These are phyloP conservation scores for Phlyctochytrium bullatum DNA, from an alignment of 192 early-diverging fungal genomes.

Conservation along the genomic window DNA sequence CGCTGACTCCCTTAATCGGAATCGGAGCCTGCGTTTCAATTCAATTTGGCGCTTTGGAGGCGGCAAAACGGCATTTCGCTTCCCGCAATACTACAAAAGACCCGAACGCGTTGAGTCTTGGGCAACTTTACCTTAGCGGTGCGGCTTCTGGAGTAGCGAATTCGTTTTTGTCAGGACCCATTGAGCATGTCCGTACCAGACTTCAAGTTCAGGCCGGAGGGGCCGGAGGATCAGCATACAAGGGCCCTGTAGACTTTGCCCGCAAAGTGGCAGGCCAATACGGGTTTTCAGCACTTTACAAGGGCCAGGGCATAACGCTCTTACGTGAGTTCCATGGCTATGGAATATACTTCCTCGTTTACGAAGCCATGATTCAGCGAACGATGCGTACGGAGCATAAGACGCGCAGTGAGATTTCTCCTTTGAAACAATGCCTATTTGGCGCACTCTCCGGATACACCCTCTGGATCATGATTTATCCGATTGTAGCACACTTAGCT, in stretches of 20 bases:
- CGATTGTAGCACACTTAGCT: constrained; percentile 50
- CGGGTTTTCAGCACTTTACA: constrained; percentile 82
- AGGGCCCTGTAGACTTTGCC: constrained; percentile 81
- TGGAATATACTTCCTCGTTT: constrained; percentile 89
- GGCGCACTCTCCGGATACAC: constrained; percentile 84
- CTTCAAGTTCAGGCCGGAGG: constrained; percentile 83
- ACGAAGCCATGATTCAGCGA: constrained; percentile 85
- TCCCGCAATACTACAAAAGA: constrained; percentile 44
- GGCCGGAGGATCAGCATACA: constrained; percentile 27
- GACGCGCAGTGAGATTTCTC: constrained; percentile 69
- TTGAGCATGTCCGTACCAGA: constrained; percentile 94
- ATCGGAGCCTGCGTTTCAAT: constrained; percentile 94
- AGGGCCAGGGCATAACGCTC: constrained; percentile 84
- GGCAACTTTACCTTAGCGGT: constrained; percentile 84
- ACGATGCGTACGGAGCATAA: constrained; percentile 56
- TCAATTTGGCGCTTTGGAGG: constrained; percentile 89
- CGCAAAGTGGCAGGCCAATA: constrained; percentile 71
- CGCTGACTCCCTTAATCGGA: constrained; percentile 89
- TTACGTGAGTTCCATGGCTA: constrained; percentile 90
- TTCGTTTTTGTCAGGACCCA: constrained; percentile 83
- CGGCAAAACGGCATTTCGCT: constrained; percentile 79
- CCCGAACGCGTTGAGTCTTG: constrained; percentile 53
- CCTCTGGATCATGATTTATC: constrained; percentile 84
- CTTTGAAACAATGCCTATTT: constrained; percentile 73
- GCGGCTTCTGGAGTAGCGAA: constrained; percentile 85